Base-by-base conservation (phyloP, 371 early-diverging fungal species). In the Apophysomyces trapeziformis region DNA sequence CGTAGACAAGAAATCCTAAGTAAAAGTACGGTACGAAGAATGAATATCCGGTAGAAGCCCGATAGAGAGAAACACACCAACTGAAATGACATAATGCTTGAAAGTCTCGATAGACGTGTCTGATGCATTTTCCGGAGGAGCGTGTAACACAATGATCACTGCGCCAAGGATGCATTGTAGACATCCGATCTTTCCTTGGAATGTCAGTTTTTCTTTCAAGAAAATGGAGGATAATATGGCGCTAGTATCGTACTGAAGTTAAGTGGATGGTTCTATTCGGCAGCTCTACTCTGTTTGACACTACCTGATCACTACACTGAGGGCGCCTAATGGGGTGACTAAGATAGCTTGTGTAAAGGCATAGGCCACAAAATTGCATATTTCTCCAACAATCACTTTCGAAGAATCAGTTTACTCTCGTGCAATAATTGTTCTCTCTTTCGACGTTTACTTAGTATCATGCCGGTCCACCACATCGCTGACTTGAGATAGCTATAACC, bases 381-480 rank as follows among this genome's bases (percentile, higher is more conserved):
- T 70, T 77, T 36, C 13, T 57, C 41, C 59, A 16, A 45, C 26
- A 13, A 45, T 38, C 66, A 41, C 32, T 50, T 50, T 21, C 9
- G 7, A 47, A 47, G 47, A 47, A 47, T 47, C 13, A 47, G 18
- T 47, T 18, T n/a, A 1, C n/a, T 18, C 16, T 21, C 14, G 5
- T 43, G 43, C 47, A 18, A 41, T 47, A 18, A 4, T 9, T 47
- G n/a, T 47, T n/a, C 1, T 4, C 7, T 47, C n/a, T 7, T 47
- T 18, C n/a, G 43, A 14, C 45, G 66, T 81, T 72, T 85, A 88
- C 90, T 89, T 64, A 89, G 69, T 16, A 83, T 75, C 93, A 95
- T 96, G 45, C 98, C 98, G 45, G 87, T 76, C 98, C 98, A 97
- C 98, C 98, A 97, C 67, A 94, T 85, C n/a, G 82, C 64, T 67